Evolutionary conservation across 2,329 filamentous ascomycete species (phyloP), one percentile per base, ranked within the genome.

Genomic region (Bipolaris cookei): DNA sequence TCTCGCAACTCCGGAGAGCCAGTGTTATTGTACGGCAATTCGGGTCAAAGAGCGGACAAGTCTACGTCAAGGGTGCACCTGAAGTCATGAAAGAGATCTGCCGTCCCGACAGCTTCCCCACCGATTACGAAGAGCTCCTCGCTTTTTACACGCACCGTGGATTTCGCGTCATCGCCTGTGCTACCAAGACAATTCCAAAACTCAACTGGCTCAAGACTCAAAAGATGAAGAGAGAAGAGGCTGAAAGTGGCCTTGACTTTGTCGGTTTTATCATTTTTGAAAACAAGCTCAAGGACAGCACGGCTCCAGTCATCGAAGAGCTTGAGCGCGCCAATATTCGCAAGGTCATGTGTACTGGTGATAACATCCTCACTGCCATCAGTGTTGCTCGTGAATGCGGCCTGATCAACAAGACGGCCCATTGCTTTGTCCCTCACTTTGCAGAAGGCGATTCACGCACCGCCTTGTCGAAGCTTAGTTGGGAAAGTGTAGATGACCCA

Each of bases 231-330:
- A 89, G 95, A 28, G 80, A 88, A 37, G 90, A 97, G 51, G 93
- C 90, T 7, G 95, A 99, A 76, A 89, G 86, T 3, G 83, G 88
- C 30, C 84, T 99, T 10, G 87, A 94, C 43, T 98, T 99, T 71
- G 84, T 93, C 34, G 95, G 95, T 4, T 99, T 99, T 78, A 98
- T 99, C 71, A 89, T 99, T 51, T 99, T 99, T 68, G 95, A 99
- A 78, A 99, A 99, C 79, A 99, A 99, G 78, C 81, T 99, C 59
- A 99, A 99, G 76, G 88, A 91, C 1, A 92, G 86, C 18, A 97
- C 94, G 0, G 84, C 90, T 1, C 84, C 84, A 1, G 90, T 97
- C 32, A 86, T 99, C 23, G 84, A 90, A 54, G 93, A 98, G 77
- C 83, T 99, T 3, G 84, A 86, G 30, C 82, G 89, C 50, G 94